Percentiles rank a stretch among this genome's conserved stretches.
These are phyloP conservation scores for Dipodascopsis uninucleata DNA, from an alignment of 805 yeast species.

Conservation along the genomic window DNA sequence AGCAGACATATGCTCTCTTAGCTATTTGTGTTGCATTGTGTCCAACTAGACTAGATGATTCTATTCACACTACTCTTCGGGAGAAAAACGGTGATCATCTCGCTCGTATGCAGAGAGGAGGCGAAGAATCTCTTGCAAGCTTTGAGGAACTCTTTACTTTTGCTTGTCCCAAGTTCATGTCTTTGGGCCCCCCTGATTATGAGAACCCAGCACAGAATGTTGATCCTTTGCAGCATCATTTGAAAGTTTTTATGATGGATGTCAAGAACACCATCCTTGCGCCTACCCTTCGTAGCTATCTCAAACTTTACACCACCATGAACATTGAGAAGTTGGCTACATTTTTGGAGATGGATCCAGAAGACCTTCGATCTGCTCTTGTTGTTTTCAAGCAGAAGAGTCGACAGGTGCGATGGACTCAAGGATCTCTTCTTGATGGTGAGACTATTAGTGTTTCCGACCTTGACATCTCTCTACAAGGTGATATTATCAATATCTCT, in stretches of 20 bases:
- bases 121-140: conserved; percentile 41
- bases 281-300: conserved; percentile 45
- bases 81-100: conserved; percentile 49
- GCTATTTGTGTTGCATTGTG: conserved; percentile 46
- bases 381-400: conserved; percentile 45
- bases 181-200: conserved; percentile 40
- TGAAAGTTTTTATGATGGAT: conserved; percentile 44
- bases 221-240: conserved; percentile 45
- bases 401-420: conserved; percentile 44
- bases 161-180: conserved; percentile 50
- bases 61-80: conserved; percentile 43
- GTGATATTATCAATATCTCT: conserved; percentile 44
- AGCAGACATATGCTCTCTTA: conserved; percentile 50
- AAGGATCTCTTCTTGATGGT: conserved; percentile 43
- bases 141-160: conserved; percentile 47
- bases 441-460: conserved; percentile 43
- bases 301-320: conserved; percentile 47
- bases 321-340: conserved; percentile 45
- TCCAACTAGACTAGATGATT: conserved; percentile 48
- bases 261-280: conserved; percentile 40
- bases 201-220: conserved; percentile 33
- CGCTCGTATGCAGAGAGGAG: conserved; percentile 42
- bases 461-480: conserved; percentile 43
- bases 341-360: conserved; percentile 39
- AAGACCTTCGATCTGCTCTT: conserved; percentile 40